A percentile compares a stretch with the other conserved stretches of the same genome.
These are phyloP conservation scores for Hortiboletus flavorubellus DNA, from an alignment of 768 basidiomycete species.

Conservation along the genomic window DNA sequence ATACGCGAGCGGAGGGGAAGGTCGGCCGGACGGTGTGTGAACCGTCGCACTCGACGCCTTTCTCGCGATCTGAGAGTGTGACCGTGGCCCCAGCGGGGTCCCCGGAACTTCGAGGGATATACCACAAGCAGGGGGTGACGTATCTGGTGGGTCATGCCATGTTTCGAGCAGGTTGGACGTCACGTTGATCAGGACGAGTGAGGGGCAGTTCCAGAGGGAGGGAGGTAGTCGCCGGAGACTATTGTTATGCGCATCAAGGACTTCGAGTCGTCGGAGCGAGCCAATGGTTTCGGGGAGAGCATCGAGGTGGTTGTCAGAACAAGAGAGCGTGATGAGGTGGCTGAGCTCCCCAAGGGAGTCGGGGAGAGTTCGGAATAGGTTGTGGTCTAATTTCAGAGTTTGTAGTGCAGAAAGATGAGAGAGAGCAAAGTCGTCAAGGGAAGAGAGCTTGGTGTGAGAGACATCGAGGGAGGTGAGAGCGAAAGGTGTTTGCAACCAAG, in stretches of 20 bases:
- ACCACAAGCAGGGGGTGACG: slow-evolving; percentile 26
- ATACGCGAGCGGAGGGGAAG: slow-evolving; percentile 57
- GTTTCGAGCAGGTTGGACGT: slow-evolving; percentile 81
- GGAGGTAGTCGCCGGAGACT: slow-evolving; percentile 72
- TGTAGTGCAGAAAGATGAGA: slow-evolving; percentile 70
- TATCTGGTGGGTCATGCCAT: slow-evolving; percentile 63
- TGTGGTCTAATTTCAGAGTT: slow-evolving; percentile 76
- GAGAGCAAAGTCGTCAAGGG: slow-evolving; percentile 71
- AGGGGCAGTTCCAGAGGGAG: slow-evolving; percentile 80
- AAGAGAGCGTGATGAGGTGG: slow-evolving; percentile 70
- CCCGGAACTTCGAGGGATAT: slow-evolving; percentile 20
- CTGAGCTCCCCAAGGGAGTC: slow-evolving; percentile 75
- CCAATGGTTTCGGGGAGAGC: slow-evolving; percentile 76
- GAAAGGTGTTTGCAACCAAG: slow-evolving; percentile 44
- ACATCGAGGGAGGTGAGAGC: slow-evolving; percentile 78
- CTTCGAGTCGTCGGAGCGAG: slow-evolving; percentile 65
- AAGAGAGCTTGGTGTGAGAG: slow-evolving; percentile 83
- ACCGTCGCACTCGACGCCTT: slow-evolving; percentile 36
- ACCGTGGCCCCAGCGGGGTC: slow-evolving; percentile 9
- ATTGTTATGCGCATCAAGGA: slow-evolving; percentile 89
- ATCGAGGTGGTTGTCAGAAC: slow-evolving; percentile 88
- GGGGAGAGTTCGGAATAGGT: slow-evolving; percentile 80
- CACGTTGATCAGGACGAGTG: slow-evolving; percentile 70
- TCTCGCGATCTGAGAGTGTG: slow-evolving; percentile 24
- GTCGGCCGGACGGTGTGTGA: slow-evolving; percentile 27